phyloP scores from a whole-genome alignment of 345 rosid species.

The Theobroma cacao region DNA sequence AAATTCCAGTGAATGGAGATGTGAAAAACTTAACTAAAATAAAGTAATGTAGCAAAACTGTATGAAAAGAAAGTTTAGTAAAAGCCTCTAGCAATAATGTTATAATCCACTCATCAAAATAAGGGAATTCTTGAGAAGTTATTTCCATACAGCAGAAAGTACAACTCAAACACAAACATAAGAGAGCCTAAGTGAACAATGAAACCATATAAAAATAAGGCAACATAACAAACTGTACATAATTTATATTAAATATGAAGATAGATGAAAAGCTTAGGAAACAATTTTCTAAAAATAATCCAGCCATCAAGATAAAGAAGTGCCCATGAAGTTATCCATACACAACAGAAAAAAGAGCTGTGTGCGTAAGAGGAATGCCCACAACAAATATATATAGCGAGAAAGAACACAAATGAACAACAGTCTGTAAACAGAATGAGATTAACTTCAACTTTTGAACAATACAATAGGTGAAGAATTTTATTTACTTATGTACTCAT shows the following conservation, averaged over 20 bases:
- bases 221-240: neutral
- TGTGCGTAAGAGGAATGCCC: neutral
- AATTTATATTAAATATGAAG: neutral
- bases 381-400: neutral
- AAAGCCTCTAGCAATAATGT: neutral
- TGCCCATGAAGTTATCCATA: neutral
- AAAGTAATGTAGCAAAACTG: neutral
- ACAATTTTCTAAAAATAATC: neutral
- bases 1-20: neutral
- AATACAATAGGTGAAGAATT: neutral
- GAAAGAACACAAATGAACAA: neutral
- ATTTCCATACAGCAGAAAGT: neutral
- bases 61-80: neutral
- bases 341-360: neutral
- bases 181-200: neutral
- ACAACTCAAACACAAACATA: neutral
- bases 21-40: neutral
- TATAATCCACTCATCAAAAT: neutral
- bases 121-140: neutral
- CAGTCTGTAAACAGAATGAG: neutral
- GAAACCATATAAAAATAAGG: neutral
- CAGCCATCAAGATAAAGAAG: constrained; percentile 2
- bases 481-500: neutral
- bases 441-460: neutral
- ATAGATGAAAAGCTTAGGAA: neutral